These are phyloP conservation scores for Ceratocystis eucalypticola DNA, from an alignment of 2,329 filamentous ascomycete genomes.

Conservation along the genomic window DNA sequence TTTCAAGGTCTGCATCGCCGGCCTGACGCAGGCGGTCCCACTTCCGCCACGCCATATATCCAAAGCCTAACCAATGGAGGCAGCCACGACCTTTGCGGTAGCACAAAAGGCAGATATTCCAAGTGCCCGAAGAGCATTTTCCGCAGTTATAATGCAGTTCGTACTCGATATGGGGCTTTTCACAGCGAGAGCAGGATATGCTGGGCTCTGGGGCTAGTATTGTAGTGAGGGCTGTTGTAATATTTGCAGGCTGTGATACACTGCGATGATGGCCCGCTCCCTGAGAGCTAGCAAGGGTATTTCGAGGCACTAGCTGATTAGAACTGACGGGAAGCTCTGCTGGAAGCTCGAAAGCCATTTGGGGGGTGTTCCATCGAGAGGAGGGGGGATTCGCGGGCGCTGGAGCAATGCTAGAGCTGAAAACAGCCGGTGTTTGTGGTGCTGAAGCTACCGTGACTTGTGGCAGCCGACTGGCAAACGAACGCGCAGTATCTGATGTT, in stretches of 20 bases:
- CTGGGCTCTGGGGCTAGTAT: constrained; percentile 43
- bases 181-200: constrained; percentile 60
- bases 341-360: background rate
- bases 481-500: constrained; percentile 3
- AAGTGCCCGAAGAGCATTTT: constrained; percentile 55
- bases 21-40: constrained; percentile 43
- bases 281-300: background rate
- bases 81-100: constrained; percentile 69
- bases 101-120: constrained; percentile 68
- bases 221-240: background rate
- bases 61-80: constrained; percentile 79
- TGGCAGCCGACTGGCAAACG: constrained; percentile 14
- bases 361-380: background rate
- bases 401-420: background rate
- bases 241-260: constrained; percentile 1
- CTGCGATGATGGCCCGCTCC: constrained; percentile 7
- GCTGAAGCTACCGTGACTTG: constrained; percentile 11
- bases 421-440: background rate
- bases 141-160: constrained; percentile 74
- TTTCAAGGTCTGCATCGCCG: constrained; percentile 29
- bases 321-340: background rate
- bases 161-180: constrained; percentile 62
- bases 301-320: background rate
- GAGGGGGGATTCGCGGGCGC: background rate
- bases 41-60: constrained; percentile 52